These are phyloP conservation scores for Aspergillus sp. DNA, from an alignment of 2,329 filamentous ascomycete genomes.

Conservation along the genomic window DNA sequence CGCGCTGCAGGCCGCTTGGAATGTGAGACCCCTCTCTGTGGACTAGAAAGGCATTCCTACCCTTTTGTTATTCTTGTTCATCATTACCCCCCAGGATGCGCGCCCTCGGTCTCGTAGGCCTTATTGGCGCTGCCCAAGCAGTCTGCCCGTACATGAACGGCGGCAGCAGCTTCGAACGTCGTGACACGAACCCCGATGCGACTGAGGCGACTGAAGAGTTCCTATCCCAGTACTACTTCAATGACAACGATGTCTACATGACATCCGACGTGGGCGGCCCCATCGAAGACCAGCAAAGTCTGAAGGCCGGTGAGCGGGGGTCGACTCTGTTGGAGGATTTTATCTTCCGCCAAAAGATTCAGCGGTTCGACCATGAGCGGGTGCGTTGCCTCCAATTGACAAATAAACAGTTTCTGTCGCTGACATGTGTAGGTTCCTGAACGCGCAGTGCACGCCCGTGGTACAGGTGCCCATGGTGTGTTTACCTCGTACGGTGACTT, in stretches of 20 bases:
- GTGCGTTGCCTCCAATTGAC: conserved; percentile 41
- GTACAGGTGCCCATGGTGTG: conserved; percentile 66
- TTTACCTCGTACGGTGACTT: conserved; percentile 68
- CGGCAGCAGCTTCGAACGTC: conserved; percentile 22
- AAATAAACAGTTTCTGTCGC: neutral
- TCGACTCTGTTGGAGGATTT: conserved; percentile 71
- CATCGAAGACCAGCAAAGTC: conserved; percentile 65
- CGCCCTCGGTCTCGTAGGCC: conserved; percentile 26
- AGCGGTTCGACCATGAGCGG: conserved; percentile 69
- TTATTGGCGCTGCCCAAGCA: conserved; percentile 38
- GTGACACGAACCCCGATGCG: conserved; percentile 26
- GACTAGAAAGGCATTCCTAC: neutral
- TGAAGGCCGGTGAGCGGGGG: conserved; percentile 67
- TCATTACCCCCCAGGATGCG: conserved; percentile 23
- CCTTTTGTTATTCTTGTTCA: neutral
- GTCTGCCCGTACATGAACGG: conserved; percentile 44
- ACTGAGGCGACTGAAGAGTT: conserved; percentile 38
- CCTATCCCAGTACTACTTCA: conserved; percentile 46
- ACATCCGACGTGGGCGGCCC: conserved; percentile 69
- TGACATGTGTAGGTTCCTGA: conserved; percentile 53
- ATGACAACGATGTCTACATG: conserved; percentile 57
- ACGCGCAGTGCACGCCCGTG: conserved; percentile 68
- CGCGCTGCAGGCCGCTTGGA: neutral
- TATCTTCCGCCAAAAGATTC: conserved; percentile 70
- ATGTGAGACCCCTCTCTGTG: neutral